A percentile compares a stretch with the other conserved stretches of the same genome.
Evolutionary conservation across 2,329 filamentous ascomycete species (phyloP).

Genomic region (Nannizzia gypsea): DNA sequence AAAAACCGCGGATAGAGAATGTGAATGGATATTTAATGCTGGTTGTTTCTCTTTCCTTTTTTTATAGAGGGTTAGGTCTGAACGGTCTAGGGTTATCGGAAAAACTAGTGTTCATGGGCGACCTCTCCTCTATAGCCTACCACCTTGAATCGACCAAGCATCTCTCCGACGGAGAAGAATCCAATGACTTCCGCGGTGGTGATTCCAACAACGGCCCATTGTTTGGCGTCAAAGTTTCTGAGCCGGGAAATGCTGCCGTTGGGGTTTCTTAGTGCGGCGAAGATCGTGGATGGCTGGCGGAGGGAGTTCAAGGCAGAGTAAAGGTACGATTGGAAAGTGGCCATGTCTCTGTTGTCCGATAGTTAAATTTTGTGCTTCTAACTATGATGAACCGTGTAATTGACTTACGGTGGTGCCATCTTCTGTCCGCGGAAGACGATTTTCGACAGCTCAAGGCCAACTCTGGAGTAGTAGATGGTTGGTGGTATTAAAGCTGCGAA

Average conservation of each 20-base stretch:
- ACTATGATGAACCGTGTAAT: not conserved
- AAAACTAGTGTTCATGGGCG: conserved; percentile 31
- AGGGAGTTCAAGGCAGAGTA: conserved; percentile 59
- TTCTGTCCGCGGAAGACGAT: conserved; percentile 77
- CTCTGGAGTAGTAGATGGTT: conserved; percentile 82
- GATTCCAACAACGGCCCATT: conserved; percentile 63
- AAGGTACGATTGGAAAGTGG: conserved; percentile 79
- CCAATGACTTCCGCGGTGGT: conserved; percentile 76
- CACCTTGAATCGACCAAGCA: conserved; percentile 89
- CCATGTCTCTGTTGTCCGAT: conserved; percentile 48
- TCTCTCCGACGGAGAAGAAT: conserved; percentile 97
- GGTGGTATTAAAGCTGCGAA: conserved; percentile 46
- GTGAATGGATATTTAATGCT: not conserved
- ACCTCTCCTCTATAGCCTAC: conserved; percentile 74
- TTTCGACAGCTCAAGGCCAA: conserved; percentile 76
- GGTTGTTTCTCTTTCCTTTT: not conserved
- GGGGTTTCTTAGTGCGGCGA: conserved; percentile 22
- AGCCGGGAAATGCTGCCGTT: conserved; percentile 36
- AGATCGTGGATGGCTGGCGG: conserved; percentile 56
- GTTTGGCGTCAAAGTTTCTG: conserved; percentile 58
- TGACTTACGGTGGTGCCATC: conserved; percentile 85
- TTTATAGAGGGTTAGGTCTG: not conserved
- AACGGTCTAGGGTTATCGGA: not conserved
- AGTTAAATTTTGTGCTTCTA: not conserved
- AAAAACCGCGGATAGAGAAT: not conserved